phyloP scores from a whole-genome alignment of 441 rosid genomes.

The Adansonia grandidieri region DNA sequence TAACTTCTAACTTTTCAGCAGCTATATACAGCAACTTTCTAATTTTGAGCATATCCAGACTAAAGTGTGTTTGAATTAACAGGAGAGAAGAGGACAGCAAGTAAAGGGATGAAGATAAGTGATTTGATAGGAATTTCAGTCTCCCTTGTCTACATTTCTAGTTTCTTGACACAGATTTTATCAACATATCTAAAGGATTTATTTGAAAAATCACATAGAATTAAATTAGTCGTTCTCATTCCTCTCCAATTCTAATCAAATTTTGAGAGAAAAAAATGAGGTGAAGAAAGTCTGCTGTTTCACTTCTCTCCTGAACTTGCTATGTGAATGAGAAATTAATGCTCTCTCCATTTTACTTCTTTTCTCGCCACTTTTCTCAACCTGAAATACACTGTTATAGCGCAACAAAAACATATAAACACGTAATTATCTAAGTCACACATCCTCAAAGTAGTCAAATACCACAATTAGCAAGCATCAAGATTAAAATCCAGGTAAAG shows the following conservation, averaged over 20 bases:
- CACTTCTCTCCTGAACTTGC: conserved; percentile 4
- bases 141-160: not conserved
- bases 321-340: not conserved
- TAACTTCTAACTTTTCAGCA: conserved; percentile 6
- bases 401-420: not conserved
- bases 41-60: not conserved
- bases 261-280: not conserved
- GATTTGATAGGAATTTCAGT: not conserved
- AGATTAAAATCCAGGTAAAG: not conserved
- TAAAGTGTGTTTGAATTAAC: not conserved
- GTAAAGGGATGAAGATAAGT: not conserved
- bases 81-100: not conserved
- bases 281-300: not conserved
- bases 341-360: not conserved
- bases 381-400: not conserved
- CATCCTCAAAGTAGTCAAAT: not conserved
- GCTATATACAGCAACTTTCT: not conserved
- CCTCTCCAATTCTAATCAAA: not conserved
- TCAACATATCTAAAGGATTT: not conserved
- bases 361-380: not conserved
- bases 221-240: not conserved
- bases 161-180: not conserved
- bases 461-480: conserved; percentile 2
- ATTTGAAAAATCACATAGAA: not conserved
- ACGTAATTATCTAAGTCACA: not conserved